phyloP scores from a whole-genome alignment of 306 rosid genomes.

The Lagenaria siceraria region DNA sequence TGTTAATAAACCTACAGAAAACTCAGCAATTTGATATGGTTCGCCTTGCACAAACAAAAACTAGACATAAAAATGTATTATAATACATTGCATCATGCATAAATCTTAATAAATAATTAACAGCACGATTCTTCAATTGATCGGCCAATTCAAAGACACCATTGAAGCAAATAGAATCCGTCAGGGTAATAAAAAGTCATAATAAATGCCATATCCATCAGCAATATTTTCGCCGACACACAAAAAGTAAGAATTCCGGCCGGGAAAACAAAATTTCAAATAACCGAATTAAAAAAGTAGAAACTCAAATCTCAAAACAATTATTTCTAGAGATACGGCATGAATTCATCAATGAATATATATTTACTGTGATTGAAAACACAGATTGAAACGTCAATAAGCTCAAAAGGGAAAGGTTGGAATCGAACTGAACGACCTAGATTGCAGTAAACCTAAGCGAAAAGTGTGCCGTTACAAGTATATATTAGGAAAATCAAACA shows the following conservation, averaged over 20 bases:
- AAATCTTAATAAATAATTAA: not conserved
- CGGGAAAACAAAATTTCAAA: not conserved
- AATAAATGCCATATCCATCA: not conserved
- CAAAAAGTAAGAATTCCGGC: not conserved
- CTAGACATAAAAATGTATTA: not conserved
- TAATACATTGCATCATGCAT: not conserved
- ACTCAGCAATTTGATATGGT: constrained; percentile 1
- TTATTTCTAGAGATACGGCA: not conserved
- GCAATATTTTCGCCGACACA: not conserved
- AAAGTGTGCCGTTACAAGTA: not conserved
- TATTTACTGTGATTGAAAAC: not conserved
- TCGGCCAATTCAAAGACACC: not conserved
- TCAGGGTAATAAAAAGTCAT: not conserved
- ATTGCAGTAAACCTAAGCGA: constrained; percentile 1
- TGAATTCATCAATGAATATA: not conserved
- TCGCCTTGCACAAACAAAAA: not conserved
- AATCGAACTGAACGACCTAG: not conserved
- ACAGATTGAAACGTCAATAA: not conserved
- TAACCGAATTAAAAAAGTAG: not conserved
- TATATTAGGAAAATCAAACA: not conserved
- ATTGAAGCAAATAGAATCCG: not conserved
- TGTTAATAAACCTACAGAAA: constrained; percentile 27
- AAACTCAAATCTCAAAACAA: not conserved
- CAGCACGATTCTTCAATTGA: not conserved
- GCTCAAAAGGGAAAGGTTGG: not conserved